Base-by-base conservation (phyloP, 306 rosid genomes). In the Castanea crenata region DNA sequence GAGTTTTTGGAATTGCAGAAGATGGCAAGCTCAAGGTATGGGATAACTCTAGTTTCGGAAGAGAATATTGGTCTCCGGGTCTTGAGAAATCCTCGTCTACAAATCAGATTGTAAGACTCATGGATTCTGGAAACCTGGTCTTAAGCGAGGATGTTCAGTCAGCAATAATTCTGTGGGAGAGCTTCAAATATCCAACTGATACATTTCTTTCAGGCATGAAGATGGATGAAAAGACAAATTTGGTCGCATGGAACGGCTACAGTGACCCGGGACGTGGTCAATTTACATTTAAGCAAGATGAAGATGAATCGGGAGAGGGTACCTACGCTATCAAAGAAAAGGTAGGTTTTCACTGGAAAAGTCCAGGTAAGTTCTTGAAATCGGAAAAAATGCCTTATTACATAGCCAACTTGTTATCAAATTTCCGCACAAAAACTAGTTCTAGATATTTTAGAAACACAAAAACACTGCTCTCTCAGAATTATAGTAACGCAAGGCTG, bases 401-500 rank as follows among this genome's bases (percentile, higher is more conserved):
- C 0, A 0, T 58, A 21, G 9, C 1, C 2, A 0, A 0, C 52
- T 38, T 75, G n/a, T 46, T 83, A 34, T 54, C 31, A 4, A 69
- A 73, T 27, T 2, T 34, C 49, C 7, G 14, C 44, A 21, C 55
- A n/a, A 35, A n/a, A 0, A 34, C 31, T 25, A 21, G 55, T 38
- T 18, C 34, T 0, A 41, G 49, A 6, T 41, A 41, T 41, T 41
- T 7, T 32, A 32, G 35, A 32, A 32, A 32, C 35, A 4, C 35
- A 32, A 32, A 0, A 0, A 32, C 35, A 32, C 35, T 4, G 35
- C 35, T 32, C 35, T 32, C 35, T 32, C 35, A 32, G 35, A 32
- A 32, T 32, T 32, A 32, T 32, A 32, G 5, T 32, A 32, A 32
- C 35, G 2, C 11, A 7, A 81, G 85, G 84, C 31, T 88, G 14